Conservation (phyloP, 2,329 filamentous ascomycete species). For the Phymatotrichopsis omnivora region DNA sequence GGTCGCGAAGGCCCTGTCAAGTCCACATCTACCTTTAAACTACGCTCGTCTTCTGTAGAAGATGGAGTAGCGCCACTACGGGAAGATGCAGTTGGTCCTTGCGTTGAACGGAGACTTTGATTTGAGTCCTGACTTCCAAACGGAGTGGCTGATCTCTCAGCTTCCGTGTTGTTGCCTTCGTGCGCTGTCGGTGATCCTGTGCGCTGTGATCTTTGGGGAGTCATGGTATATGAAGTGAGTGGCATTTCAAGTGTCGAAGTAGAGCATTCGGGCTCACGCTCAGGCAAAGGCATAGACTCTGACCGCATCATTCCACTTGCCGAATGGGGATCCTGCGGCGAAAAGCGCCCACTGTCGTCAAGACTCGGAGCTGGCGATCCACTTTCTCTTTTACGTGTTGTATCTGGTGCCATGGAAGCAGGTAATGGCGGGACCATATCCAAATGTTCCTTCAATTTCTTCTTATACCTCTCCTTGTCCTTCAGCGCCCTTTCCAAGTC, state of each 20-base stretch:
- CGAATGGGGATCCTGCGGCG: slow-evolving; percentile 29
- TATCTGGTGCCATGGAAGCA: slow-evolving; percentile 17
- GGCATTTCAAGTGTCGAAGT: slow-evolving; percentile 7
- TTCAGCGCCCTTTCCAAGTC: slow-evolving; percentile 84
- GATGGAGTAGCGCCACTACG: too few species aligned
- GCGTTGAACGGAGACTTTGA: too few species aligned
- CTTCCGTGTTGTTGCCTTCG: too few species aligned
- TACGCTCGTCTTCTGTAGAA: too few species aligned
- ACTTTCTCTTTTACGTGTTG: slow-evolving; percentile 18
- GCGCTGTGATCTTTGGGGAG: too few species aligned
- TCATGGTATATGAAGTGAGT: slow-evolving; percentile 21
- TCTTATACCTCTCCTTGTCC: slow-evolving; percentile 88
- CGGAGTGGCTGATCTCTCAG: slow-evolving; percentile 11
- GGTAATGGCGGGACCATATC: slow-evolving; percentile 39
- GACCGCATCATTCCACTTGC: slow-evolving; percentile 10
- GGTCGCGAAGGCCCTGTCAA: too few species aligned
- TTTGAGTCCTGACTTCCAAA: slow-evolving; percentile 18
- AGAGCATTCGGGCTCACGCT: slow-evolving; percentile 4
- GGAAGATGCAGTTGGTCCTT: slow-evolving; percentile 1
- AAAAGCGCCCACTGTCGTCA: slow-evolving; percentile 28
- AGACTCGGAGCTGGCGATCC: slow-evolving; percentile 32
- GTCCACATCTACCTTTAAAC: too few species aligned
- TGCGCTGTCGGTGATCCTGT: too few species aligned
- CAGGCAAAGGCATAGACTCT: slow-evolving; percentile 21
- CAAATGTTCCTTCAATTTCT: slow-evolving; percentile 70